Conservation (phyloP, 148 eudicot species). For the Fagopyrum tataricum region DNA sequence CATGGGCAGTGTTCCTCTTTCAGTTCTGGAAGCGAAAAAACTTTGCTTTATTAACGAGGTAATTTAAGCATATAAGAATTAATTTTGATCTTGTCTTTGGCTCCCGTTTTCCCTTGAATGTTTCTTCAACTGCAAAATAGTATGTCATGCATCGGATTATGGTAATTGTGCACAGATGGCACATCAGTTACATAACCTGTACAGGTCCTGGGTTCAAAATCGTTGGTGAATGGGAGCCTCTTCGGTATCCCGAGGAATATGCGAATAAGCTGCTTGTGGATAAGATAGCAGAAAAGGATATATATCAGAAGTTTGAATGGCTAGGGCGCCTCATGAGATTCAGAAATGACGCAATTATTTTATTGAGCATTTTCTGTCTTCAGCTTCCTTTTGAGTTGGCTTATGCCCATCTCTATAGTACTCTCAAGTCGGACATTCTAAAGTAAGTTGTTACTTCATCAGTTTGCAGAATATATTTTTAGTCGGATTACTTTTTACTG, state of each 20-base stretch:
- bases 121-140: background rate
- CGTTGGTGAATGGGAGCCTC: conserved; percentile 44
- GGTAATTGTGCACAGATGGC: conserved; percentile 50
- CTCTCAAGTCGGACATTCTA: conserved; percentile 41
- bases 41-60: conserved; percentile 71
- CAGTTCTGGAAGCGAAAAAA: conserved; percentile 98
- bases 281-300: conserved; percentile 46
- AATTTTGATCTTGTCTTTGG: conserved; percentile 3
- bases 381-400: conserved; percentile 94
- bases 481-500: background rate
- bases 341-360: conserved; percentile 71
- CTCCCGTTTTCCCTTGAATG: background rate
- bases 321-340: conserved; percentile 63
- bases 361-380: conserved; percentile 77
- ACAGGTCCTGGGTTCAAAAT: conserved; percentile 51
- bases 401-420: conserved; percentile 90
- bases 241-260: conserved; percentile 39
- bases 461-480: background rate
- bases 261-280: conserved; percentile 46
- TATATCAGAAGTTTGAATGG: conserved; percentile 82
- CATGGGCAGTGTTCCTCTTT: conserved; percentile 86
- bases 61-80: conserved; percentile 10
- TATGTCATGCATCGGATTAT: background rate
- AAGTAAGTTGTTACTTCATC: conserved; percentile 45
- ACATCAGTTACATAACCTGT: conserved; percentile 45